Percentiles rank a stretch among this genome's conserved stretches.
Evolutionary conservation across 495 filamentous ascomycete species (phyloP).

Genomic region (Umbilicaria muhlenbergii): DNA sequence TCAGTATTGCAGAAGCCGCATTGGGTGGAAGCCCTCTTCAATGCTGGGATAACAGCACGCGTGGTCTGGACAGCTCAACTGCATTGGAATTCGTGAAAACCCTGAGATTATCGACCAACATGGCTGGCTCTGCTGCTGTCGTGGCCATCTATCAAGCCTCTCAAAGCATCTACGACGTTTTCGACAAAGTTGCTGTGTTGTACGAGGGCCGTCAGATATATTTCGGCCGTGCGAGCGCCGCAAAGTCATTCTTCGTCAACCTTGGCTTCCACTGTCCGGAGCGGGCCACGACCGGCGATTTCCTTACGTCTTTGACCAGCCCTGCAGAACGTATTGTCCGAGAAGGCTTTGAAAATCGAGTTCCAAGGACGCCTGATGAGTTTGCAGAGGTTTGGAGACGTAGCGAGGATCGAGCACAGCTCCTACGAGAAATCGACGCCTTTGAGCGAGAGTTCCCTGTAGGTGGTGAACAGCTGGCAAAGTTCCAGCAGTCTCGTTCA

Average conservation of each 20-base stretch:
- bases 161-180: conserved; percentile 58
- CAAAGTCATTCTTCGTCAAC: conserved; percentile 53
- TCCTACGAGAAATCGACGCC: conserved; percentile 54
- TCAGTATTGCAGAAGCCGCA: conserved; percentile 60
- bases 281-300: conserved; percentile 64
- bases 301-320: conserved; percentile 65
- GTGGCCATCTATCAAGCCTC: conserved; percentile 82
- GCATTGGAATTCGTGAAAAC: conserved; percentile 68
- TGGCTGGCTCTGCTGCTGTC: conserved; percentile 46
- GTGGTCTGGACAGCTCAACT: conserved; percentile 66
- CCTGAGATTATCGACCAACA: conserved; percentile 47
- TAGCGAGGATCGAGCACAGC: conserved; percentile 47
- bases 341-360: conserved; percentile 45
- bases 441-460: conserved; percentile 49
- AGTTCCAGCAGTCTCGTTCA: conserved; percentile 35
- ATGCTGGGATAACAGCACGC: conserved; percentile 77
- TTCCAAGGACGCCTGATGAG: conserved; percentile 61
- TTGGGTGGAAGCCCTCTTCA: conserved; percentile 52
- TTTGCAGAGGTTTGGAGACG: conserved; percentile 61
- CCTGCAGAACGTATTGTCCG: conserved; percentile 48
- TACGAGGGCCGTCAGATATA: conserved; percentile 78
- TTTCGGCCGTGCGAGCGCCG: conserved; percentile 47
- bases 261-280: conserved; percentile 63
- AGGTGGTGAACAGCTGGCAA: conserved; percentile 43
- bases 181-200: conserved; percentile 64